Percentiles rank a stretch among this genome's conserved stretches.
Evolutionary conservation across 148 eudicot species (phyloP).

Genomic region (Rhododendron kiyosumense): DNA sequence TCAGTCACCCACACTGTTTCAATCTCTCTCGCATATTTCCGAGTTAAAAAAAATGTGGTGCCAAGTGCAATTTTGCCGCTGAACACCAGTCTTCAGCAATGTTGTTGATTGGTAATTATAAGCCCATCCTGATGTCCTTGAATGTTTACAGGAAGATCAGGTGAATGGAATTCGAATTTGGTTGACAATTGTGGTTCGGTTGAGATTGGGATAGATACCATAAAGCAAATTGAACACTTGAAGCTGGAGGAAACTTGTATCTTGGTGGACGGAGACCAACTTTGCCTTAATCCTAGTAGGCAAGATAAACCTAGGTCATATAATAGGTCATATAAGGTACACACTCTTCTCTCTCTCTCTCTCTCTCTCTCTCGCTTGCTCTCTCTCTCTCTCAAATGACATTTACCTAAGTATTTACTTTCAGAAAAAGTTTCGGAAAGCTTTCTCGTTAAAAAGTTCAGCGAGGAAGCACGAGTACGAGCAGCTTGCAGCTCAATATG

Average conservation of each 20-base stretch:
- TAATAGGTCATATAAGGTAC: constrained; percentile 35
- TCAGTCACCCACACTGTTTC: neutral
- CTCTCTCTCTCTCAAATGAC: neutral
- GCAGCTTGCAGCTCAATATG: constrained; percentile 19
- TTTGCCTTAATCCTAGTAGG: constrained; percentile 6
- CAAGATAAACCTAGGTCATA: constrained; percentile 16
- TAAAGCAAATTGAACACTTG: constrained; percentile 6
- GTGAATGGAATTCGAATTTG: constrained; percentile 18
- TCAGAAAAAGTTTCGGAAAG: constrained; percentile 39
- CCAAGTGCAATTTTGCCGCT: neutral
- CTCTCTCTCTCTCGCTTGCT: too few relatives aligned
- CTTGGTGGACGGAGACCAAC: constrained; percentile 25
- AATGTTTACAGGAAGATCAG: constrained; percentile 18
- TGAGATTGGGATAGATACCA: constrained; percentile 13
- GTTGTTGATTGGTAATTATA: neutral
- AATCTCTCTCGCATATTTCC: neutral
- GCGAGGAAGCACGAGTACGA: constrained; percentile 33
- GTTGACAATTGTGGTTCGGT: constrained; percentile 11
- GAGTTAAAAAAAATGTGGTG: neutral
- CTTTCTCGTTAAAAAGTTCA: constrained; percentile 28
- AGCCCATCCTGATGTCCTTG: neutral
- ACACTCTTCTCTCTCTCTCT: neutral
- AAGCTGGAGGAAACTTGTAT: constrained; percentile 33
- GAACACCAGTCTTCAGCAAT: neutral
- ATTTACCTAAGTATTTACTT: neutral